Evolutionary conservation across 2,329 filamentous ascomycete species (phyloP), one percentile per base, ranked within the genome.

Genomic region (Phaeophleospora eucalypticola): DNA sequence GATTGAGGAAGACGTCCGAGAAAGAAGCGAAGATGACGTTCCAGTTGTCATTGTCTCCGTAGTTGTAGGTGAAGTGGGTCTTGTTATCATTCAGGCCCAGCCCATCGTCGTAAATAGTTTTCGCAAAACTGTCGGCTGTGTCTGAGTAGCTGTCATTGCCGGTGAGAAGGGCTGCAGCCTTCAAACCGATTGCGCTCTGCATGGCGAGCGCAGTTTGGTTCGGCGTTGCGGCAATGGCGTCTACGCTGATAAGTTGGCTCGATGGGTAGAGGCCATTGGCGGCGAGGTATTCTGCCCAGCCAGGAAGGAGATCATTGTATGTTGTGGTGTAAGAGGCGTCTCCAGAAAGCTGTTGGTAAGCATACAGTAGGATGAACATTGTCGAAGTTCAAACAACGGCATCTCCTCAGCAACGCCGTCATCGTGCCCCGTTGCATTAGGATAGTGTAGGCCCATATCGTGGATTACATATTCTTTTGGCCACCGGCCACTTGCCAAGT

Each of bases 241-340:
- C 68, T 40, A 81, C 74, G 21, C 75, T 77, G 52, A 80, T 77
- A 45, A 81, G 70, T 53, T 82, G 79, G 37, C 73, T 70, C 1
- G 71, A 68, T 1, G 78, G 78, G 44, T 76, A 72, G 4, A 81
- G 66, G 4, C 75, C 71, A 52, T 77, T 74, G 4, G 71, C 58
- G 1, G 77, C 66, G 8, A 81, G 68, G 57, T 76, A 81, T 7
- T 69, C 62, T 6, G 71, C 73, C 73, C 77, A 82, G 55, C 77
- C 72, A 40, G 73, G 70, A 32, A 81, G 71, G 14, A 78, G 67
- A 12, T 60, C 43, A 54, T 77, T 77, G 59, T 80, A 75, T 12
- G 67, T 41, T 3, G 62, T 58, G 32, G 78, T 65, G 58, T 81
- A 63, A 6, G 52, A 66, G 2, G 61, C 71, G 57, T 84, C 75